These are phyloP conservation scores for Leccinellum albellum DNA, from an alignment of 768 basidiomycete genomes.

Conservation along the genomic window DNA sequence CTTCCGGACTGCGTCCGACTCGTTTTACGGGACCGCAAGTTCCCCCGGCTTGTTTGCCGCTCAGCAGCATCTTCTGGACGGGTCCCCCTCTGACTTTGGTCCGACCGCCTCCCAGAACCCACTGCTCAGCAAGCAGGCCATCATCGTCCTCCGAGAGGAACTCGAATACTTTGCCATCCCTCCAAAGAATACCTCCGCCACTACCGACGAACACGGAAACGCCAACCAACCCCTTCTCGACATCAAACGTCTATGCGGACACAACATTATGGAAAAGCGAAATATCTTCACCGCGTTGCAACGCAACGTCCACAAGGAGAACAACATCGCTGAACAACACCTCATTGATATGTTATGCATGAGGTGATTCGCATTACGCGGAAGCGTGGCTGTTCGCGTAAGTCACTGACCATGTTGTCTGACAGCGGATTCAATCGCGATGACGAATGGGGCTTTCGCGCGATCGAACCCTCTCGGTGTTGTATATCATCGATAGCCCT, in stretches of 20 bases:
- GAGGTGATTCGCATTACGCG: slow-evolving; percentile 56
- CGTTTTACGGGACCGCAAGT: slow-evolving; percentile 84
- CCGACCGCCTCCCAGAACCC: slow-evolving; percentile 81
- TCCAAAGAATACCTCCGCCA: slow-evolving; percentile 55
- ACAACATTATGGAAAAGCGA: slow-evolving; percentile 80
- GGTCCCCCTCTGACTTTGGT: slow-evolving; percentile 53
- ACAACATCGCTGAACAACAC: slow-evolving; percentile 98
- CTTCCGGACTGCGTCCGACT: slow-evolving; percentile 83
- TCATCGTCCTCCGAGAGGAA: slow-evolving; percentile 97
- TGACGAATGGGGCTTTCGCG: slow-evolving; percentile 98
- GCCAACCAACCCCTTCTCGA: slow-evolving; percentile 76
- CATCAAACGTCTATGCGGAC: slow-evolving; percentile 83
- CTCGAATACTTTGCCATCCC: slow-evolving; percentile 98
- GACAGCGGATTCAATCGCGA: slow-evolving; percentile 87
- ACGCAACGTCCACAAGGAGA: slow-evolving; percentile 98
- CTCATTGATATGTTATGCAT: slow-evolving; percentile 99
- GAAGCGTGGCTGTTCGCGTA: neutral
- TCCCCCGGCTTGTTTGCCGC: slow-evolving; percentile 72
- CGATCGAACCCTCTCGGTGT: slow-evolving; percentile 91
- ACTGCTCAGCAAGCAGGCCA: slow-evolving; percentile 91
- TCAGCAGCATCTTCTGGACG: slow-evolving; percentile 76
- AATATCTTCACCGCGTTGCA: slow-evolving; percentile 98
- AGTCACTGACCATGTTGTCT: slow-evolving; percentile 9
- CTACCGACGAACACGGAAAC: slow-evolving; percentile 73
- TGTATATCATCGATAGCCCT: slow-evolving; percentile 98